Conservation (phyloP, 345 rosid genomes). For the Linum usitatissimum region DNA sequence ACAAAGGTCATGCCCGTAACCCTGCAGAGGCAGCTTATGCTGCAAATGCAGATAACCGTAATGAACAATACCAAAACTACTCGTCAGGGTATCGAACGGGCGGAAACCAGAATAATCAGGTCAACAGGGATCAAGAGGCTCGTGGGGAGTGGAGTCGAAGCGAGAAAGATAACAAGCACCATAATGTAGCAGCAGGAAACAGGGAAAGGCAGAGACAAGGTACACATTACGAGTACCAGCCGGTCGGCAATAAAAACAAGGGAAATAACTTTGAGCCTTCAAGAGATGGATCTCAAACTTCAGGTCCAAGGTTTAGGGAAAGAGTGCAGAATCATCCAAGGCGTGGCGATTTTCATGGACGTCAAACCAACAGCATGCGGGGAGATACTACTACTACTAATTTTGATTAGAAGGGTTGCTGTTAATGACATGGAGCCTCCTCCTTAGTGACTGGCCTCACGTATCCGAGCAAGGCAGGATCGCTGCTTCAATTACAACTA, state of each 20-base stretch:
- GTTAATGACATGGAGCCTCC: no score
- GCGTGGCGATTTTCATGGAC: conserved; percentile 43
- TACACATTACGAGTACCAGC: conserved; percentile 72
- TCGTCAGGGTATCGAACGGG: conserved; percentile 39
- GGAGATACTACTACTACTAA: conserved; percentile 2
- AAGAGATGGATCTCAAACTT: conserved; percentile 42
- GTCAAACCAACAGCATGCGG: conserved; percentile 33
- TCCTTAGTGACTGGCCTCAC: no score
- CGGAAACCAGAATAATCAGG: conserved; percentile 43
- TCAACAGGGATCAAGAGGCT: conserved; percentile 46
- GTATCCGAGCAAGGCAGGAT: no score
- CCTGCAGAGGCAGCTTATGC: conserved; percentile 18
- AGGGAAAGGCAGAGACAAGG: conserved; percentile 57
- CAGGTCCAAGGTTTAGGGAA: conserved; percentile 52
- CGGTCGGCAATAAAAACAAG: conserved; percentile 26
- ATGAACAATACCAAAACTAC: conserved; percentile 24
- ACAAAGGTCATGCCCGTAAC: conserved; percentile 27
- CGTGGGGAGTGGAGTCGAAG: conserved; percentile 60
- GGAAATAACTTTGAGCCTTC: conserved; percentile 26
- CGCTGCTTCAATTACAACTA: no score
- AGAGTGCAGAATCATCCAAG: conserved; percentile 47
- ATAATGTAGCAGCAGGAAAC: conserved; percentile 31
- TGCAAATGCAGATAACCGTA: conserved; percentile 28
- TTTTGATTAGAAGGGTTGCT: no score
- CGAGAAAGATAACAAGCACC: conserved; percentile 45